Evolutionary conservation across 2,329 filamentous ascomycete genomes (phyloP), one percentile per base, ranked within the genome.

Genomic region (Colletotrichum simmondsii): DNA sequence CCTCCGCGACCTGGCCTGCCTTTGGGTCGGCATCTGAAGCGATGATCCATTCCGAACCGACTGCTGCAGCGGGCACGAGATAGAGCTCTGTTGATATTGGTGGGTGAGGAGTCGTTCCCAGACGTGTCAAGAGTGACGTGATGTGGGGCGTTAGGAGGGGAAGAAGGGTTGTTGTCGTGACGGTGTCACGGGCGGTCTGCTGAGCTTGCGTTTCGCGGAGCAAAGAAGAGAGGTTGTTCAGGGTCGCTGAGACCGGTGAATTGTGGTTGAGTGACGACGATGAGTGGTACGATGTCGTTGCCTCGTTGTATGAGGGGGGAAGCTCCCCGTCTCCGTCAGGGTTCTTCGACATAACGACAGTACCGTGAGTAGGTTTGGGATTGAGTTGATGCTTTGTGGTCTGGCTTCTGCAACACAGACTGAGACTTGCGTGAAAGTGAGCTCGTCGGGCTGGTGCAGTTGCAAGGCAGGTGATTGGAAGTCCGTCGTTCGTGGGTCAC

Each of bases 31-130:
- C 78, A 10, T 77, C 77, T 2, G 83, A 83, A 58, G 77, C 82
- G 28, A 84, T 78, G 19, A 54, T 68, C 84, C 85, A 86, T 1
- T 74, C 76, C 1, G 72, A 53, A 0, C 79, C 81, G 0, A 88
- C 82, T 4, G 83, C 84, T 5, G 77, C 76, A 2, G 76, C 83
- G 0, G 87, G 87, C 0, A 89, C 82, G 46, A 89, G 77, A 8
- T 82, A 84, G 57, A 88, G 81, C 61, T 87, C 84, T 1, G 86
- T 82, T 0, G 82, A 65, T 2, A 77, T 74, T 1, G 83, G 82
- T 0, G 80, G 76, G 0, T 76, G 77, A 3, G 82, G 76, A 54
- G 80, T 75, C 5, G 76, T 74, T 2, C 81, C 81, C 30, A 88
- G 77, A 16, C 82, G 80, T 1, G 79, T 78, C 2, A 88, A 74